Evolutionary conservation across 1,284 basidiomycete species (phyloP).

Genomic region (Caloboletus inedulis): DNA sequence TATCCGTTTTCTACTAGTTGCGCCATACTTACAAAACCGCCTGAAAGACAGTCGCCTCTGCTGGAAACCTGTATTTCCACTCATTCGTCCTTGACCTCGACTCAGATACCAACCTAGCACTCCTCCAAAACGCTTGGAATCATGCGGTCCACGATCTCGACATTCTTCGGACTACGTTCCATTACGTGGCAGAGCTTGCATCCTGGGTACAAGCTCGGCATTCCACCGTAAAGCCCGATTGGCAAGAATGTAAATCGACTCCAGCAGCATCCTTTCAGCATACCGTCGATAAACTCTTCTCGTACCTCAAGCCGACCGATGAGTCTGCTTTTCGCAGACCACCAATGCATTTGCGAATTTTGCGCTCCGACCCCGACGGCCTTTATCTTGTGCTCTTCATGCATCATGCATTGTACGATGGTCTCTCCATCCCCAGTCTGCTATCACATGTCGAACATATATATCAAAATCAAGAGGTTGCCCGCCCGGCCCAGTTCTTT

Average conservation of each 20-base stretch:
- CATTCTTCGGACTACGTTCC: conserved; percentile 49
- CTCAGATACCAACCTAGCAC: conserved; percentile 27
- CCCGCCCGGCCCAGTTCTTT: conserved; percentile 34
- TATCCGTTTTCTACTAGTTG: not conserved
- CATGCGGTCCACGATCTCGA: conserved; percentile 33
- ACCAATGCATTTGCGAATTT: conserved; percentile 38
- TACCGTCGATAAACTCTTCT: conserved; percentile 21
- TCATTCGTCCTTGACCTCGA: conserved; percentile 41
- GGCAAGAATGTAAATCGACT: conserved; percentile 28
- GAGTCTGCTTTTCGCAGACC: conserved; percentile 32
- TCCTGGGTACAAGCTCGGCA: conserved; percentile 46
- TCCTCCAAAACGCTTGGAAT: conserved; percentile 39
- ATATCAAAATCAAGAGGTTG: conserved; percentile 30
- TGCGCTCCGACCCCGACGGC: conserved; percentile 18
- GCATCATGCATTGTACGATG: conserved; percentile 54
- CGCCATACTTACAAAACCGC: not conserved
- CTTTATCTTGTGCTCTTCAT: conserved; percentile 40
- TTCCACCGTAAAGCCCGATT: conserved; percentile 34
- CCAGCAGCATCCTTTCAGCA: conserved; percentile 14
- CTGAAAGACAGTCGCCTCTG: conserved; percentile 43
- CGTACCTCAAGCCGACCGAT: conserved; percentile 19
- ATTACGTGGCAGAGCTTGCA: conserved; percentile 39
- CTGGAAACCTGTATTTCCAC: conserved; percentile 46
- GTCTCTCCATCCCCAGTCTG: conserved; percentile 40
- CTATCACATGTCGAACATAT: conserved; percentile 34